Base-by-base conservation (phyloP, 768 basidiomycete species). In the Lentinula sp. region DNA sequence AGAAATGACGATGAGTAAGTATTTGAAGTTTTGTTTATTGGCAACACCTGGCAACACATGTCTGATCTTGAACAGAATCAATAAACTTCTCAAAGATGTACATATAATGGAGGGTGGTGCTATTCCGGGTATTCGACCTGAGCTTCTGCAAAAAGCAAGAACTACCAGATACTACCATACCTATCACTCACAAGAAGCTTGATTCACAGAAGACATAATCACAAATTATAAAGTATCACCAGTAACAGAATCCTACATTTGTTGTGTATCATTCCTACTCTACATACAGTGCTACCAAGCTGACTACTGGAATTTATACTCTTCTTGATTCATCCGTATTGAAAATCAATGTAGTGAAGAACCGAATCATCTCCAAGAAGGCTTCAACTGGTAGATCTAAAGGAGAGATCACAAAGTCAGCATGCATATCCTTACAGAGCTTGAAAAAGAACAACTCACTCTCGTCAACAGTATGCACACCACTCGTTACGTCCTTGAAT, bases 51-150 rank as follows among this genome's bases (percentile, higher is more conserved):
- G n/a, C n/a, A 55, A 6, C 16, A 4, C 13, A 56, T 5, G 7
- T 42, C 56, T 43, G 16, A 15, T 23, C 10, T 39, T 15, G 8
- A 18, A 35, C 16, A 59, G 57, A 18, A 33, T 53, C 7, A 28
- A 23, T 36, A 42, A 13, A 8, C 42, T 60, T 4, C 18, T 60
- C 3, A 37, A 46, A 8, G 4, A 51, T 32, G 49, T 52, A 3
- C 36, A 39, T 16, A 60, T 60, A 36, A 41, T 5, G 6, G 36
- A 53, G 23, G 59, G 59, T 15, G 59, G 59, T 16, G 59, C 82
- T 62, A 75, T 87, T 18, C 86, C 86, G 41, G 79, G 79, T 71
- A 87, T 88, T 65, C 79, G 81, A 67, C 79, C 79, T 41, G 80
- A 77, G 55, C 66, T 79, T 8, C 65, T 80, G 41, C 37, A 18